Conservation (phyloP, 768 basidiomycete genomes). For the Lyophyllum shimeji region DNA sequence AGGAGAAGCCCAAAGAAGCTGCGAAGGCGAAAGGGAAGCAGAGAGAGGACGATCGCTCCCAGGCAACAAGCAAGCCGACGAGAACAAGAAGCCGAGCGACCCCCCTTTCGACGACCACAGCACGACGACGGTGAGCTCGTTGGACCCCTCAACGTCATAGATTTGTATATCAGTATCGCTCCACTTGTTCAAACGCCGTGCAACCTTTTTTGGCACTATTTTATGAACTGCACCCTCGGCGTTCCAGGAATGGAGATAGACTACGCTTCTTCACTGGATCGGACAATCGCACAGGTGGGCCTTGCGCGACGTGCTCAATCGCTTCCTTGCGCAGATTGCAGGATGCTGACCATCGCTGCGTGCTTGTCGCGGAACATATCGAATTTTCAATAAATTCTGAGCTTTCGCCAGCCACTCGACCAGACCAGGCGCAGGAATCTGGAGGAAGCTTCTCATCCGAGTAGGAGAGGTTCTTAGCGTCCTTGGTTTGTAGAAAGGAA, state of each 20-base stretch:
- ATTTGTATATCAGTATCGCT: not conserved
- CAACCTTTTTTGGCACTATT: not conserved
- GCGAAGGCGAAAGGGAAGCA: conserved; percentile 29
- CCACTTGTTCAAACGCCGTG: not conserved
- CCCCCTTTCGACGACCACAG: conserved; percentile 11
- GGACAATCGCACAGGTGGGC: not conserved
- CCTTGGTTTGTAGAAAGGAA: not conserved
- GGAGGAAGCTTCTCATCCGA: not conserved
- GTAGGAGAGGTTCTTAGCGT: not conserved
- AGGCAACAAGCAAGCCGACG: conserved; percentile 18
- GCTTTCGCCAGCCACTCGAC: not conserved
- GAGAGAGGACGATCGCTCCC: conserved; percentile 32
- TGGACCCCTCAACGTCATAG: not conserved
- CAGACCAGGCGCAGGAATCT: not conserved
- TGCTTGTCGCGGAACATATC: not conserved
- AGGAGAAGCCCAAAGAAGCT: conserved; percentile 30
- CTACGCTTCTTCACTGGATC: not conserved
- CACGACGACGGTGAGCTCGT: conserved; percentile 15
- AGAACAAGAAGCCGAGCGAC: conserved; percentile 16
- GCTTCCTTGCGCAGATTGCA: not conserved
- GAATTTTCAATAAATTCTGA: not conserved
- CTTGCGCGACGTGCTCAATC: not conserved
- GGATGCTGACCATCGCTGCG: not conserved
- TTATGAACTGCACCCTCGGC: not conserved
- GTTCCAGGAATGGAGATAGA: not conserved